These are phyloP conservation scores for Arabidopsis arenosa DNA, from an alignment of 345 rosid genomes.

Conservation along the genomic window DNA sequence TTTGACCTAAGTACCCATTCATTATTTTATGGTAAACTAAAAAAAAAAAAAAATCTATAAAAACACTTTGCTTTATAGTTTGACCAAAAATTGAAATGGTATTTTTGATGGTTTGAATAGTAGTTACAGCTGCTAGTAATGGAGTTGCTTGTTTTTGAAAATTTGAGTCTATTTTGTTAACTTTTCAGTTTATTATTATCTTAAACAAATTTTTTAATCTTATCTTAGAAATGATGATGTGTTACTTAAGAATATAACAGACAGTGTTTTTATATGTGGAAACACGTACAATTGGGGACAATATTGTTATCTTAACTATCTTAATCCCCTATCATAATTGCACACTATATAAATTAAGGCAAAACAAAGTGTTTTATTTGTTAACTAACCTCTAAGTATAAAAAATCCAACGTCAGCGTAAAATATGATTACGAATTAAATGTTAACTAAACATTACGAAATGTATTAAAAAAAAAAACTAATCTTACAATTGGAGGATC, in stretches of 20 bases:
- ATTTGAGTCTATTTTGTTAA: neutral
- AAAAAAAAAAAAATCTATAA: neutral
- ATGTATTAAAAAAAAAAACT: neutral
- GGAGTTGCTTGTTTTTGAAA: slow-evolving; percentile 32
- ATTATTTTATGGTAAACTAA: slow-evolving; percentile 15
- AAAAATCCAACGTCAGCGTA: slow-evolving; percentile 25
- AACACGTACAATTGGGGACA: slow-evolving; percentile 1
- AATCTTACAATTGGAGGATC: slow-evolving; percentile 13
- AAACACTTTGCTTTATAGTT: neutral
- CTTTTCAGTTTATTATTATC: neutral
- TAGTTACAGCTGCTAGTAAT: slow-evolving; percentile 9
- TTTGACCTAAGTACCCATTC: neutral
- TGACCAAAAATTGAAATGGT: slow-evolving; percentile 26
- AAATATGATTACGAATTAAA: slow-evolving; percentile 23
- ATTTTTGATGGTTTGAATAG: slow-evolving; percentile 5
- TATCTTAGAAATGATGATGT: slow-evolving; percentile 11
- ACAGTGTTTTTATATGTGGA: neutral
- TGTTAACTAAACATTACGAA: slow-evolving; percentile 27
- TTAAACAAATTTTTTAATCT: neutral
- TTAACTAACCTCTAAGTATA: neutral
- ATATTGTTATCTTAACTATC: slow-evolving; percentile 1
- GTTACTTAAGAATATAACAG: neutral
- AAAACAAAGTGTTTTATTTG: neutral
- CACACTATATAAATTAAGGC: neutral
- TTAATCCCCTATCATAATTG: neutral